Evolutionary conservation across 441 rosid species (phyloP).

Genomic region (Adansonia rubrostipa): DNA sequence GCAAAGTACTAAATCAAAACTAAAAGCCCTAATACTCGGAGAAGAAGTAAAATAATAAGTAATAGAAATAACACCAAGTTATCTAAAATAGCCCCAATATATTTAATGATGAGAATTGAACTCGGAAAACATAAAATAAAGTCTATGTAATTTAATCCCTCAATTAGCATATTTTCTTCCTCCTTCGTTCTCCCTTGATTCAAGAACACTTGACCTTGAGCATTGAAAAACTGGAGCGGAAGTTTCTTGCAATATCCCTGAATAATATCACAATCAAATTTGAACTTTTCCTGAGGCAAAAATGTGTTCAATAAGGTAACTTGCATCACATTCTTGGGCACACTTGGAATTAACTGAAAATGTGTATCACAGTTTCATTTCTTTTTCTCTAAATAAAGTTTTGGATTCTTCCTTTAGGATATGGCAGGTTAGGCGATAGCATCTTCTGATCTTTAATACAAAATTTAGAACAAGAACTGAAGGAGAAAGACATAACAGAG

Average conservation of each 20-base stretch:
- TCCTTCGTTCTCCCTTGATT: neutral
- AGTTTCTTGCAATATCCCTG: neutral
- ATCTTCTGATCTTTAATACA: neutral
- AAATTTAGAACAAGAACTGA: neutral
- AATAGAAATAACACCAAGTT: neutral
- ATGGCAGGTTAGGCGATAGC: neutral
- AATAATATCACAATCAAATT: neutral
- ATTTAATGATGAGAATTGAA: neutral
- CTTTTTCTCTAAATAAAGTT: neutral
- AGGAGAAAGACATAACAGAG: neutral
- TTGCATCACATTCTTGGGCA: neutral
- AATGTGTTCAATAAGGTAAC: neutral
- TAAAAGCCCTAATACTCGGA: neutral
- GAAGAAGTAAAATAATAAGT: neutral
- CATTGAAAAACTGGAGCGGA: neutral
- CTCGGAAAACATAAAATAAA: neutral
- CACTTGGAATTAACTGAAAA: neutral
- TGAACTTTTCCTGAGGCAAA: neutral
- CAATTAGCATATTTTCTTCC: neutral
- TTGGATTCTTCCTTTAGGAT: neutral
- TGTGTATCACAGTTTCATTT: neutral
- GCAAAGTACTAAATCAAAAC: neutral
- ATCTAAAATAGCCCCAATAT: neutral
- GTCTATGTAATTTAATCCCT: neutral
- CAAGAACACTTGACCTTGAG: neutral